phyloP scores from a whole-genome alignment of 345 rosid genomes.

The Lenwebbia sp. region DNA sequence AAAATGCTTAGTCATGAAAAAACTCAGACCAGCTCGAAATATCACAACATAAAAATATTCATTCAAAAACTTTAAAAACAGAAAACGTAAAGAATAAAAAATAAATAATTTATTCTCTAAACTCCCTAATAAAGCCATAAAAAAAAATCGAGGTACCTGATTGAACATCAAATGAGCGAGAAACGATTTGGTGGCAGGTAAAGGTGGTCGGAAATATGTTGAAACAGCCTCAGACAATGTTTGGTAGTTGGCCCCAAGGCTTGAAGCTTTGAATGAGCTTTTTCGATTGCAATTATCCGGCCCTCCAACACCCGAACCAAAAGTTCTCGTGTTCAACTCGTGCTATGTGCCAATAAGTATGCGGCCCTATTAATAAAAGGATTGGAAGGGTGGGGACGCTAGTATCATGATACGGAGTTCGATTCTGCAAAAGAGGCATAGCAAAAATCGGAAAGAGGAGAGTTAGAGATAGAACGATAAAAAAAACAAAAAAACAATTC shows the following conservation, averaged over 20 bases:
- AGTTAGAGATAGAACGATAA: no score
- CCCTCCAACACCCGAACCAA: background rate
- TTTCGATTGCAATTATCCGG: background rate
- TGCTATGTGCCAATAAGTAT: no score
- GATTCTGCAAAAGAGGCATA: no score
- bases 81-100: background rate
- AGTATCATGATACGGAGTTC: no score
- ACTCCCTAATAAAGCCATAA: background rate
- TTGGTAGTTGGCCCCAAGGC: background rate
- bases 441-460: no score
- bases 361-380: no score
- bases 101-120: background rate
- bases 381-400: no score
- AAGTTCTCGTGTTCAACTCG: background rate
- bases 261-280: background rate
- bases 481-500: no score
- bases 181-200: background rate
- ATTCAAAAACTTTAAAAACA: background rate
- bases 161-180: background rate
- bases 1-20: background rate
- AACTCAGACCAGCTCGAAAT: background rate
- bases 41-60: background rate
- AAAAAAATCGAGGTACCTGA: background rate
- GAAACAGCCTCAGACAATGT: background rate
- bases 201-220: background rate